Conservation (phyloP, 148 eudicot species). For the Amaranthus cruentus region DNA sequence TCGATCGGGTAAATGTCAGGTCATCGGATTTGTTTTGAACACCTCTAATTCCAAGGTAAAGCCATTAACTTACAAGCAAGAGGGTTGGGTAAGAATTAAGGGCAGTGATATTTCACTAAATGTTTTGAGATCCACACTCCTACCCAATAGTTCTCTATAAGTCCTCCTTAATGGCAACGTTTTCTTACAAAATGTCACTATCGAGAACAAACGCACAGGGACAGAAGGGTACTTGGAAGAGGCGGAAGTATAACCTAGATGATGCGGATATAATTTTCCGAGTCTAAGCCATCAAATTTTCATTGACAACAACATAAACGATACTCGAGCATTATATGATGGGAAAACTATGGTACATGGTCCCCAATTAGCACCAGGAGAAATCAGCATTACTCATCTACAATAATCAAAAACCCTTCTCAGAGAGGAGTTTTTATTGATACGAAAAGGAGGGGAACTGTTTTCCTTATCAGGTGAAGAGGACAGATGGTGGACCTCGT, state of each 20-base stretch:
- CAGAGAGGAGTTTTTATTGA: conserved; percentile 4
- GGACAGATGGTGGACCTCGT: conserved; percentile 34
- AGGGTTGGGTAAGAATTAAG: too few relatives aligned
- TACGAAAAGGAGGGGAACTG: conserved; percentile 8
- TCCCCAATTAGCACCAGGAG: not conserved
- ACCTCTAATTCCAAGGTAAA: too few relatives aligned
- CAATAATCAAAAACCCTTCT: not conserved
- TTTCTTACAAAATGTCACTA: too few relatives aligned
- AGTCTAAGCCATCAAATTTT: not conserved
- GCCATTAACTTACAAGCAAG: too few relatives aligned
- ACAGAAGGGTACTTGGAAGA: too few relatives aligned
- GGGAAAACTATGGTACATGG: not conserved
- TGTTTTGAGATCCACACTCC: too few relatives aligned
- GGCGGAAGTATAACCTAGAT: not conserved
- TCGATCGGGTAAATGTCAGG: too few relatives aligned
- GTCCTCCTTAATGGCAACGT: too few relatives aligned
- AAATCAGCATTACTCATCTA: not conserved
- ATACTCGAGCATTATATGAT: not conserved
- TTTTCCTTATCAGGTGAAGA: conserved; percentile 38
- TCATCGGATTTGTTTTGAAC: too few relatives aligned
- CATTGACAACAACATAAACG: not conserved
- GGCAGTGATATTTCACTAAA: too few relatives aligned
- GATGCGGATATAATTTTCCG: not conserved
- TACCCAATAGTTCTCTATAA: not conserved
- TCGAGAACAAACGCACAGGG: too few relatives aligned